These are phyloP conservation scores for Erodium maritimum DNA, from an alignment of 345 rosid species.

Conservation along the genomic window DNA sequence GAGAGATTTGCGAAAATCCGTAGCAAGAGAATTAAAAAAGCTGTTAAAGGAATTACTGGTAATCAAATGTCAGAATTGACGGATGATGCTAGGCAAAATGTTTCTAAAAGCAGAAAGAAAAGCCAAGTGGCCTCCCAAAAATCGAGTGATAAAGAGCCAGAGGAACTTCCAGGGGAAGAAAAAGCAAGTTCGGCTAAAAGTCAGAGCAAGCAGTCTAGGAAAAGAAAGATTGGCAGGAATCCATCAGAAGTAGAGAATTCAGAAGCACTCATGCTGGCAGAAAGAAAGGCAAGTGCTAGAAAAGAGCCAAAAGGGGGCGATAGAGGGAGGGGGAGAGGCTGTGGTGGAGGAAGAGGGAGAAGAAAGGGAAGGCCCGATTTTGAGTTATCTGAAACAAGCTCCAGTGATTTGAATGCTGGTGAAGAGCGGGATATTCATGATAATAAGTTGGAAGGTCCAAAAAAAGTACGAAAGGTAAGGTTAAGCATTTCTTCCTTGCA, in stretches of 20 bases:
- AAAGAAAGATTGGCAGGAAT: slow-evolving; percentile 3
- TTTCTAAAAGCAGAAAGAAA: slow-evolving; percentile 29
- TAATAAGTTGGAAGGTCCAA: slow-evolving; percentile 17
- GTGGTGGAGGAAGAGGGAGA: slow-evolving; percentile 28
- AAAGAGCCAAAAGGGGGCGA: slow-evolving; percentile 20
- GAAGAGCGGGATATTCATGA: slow-evolving; percentile 16
- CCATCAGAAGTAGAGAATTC: slow-evolving; percentile 1
- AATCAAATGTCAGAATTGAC: slow-evolving; percentile 27
- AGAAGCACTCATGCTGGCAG: slow-evolving; percentile 8
- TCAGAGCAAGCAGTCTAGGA: slow-evolving; percentile 23
- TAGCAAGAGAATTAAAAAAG: slow-evolving; percentile 79
- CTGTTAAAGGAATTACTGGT: slow-evolving; percentile 80
- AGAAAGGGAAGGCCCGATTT: slow-evolving; percentile 16
- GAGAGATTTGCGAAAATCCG: slow-evolving; percentile 95
- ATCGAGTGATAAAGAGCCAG: slow-evolving; percentile 21
- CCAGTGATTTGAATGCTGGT: slow-evolving; percentile 24
- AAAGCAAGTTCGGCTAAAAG: slow-evolving; percentile 19
- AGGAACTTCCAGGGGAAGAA: slow-evolving; percentile 16
- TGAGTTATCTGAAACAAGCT: slow-evolving; percentile 35
- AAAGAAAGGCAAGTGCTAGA: slow-evolving; percentile 4
- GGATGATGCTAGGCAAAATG: slow-evolving; percentile 31
- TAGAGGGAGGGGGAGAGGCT: slow-evolving; percentile 19
- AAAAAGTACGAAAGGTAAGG: slow-evolving; percentile 59
- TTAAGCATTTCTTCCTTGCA: not conserved
- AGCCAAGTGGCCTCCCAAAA: slow-evolving; percentile 14